A percentile compares a stretch with the other conserved stretches of the same genome.
Conservation (phyloP, 164 flowering plant species). For the Macadamia integrifolia region DNA sequence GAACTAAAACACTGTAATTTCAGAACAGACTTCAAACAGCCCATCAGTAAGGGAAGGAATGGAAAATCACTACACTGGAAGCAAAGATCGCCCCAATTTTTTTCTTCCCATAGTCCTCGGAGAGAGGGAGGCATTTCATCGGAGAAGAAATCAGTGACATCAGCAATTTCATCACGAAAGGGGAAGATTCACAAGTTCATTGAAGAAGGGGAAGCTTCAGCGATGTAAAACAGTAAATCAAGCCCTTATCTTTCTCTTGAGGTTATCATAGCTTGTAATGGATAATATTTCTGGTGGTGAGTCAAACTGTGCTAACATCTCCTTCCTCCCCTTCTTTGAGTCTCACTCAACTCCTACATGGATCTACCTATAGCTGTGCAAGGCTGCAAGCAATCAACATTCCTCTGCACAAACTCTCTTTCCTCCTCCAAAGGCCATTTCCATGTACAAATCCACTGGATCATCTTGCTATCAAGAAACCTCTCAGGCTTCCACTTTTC, state of each 20-base stretch:
- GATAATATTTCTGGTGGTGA: conserved; percentile 76
- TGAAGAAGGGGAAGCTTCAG: no score
- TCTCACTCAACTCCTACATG: conserved; percentile 82
- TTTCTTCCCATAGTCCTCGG: no score
- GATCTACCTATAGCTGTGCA: conserved; percentile 63
- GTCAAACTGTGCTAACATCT: conserved; percentile 56
- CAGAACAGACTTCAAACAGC: no score
- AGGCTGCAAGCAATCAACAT: conserved; percentile 30
- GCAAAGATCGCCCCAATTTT: no score
- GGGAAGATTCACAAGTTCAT: no score
- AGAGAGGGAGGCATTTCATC: no score
- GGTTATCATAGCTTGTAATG: conserved; percentile 58
- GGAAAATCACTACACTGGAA: no score
- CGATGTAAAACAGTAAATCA: no score
- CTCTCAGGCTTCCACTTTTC: conserved; percentile 90
- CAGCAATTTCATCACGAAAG: no score
- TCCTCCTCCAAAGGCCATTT: conserved; percentile 97
- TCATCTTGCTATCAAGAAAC: conserved; percentile 54
- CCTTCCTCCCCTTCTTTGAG: conserved; percentile 65
- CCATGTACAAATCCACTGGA: conserved; percentile 60
- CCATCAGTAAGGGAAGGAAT: no score
- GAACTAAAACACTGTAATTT: no score
- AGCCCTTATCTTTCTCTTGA: conserved; percentile 29
- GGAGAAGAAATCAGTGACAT: no score
- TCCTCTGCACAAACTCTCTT: conserved; percentile 93